Percentiles rank a stretch among this genome's conserved stretches.
These are phyloP conservation scores for Penicillium hordei DNA, from an alignment of 2,329 filamentous ascomycete species.

Conservation along the genomic window DNA sequence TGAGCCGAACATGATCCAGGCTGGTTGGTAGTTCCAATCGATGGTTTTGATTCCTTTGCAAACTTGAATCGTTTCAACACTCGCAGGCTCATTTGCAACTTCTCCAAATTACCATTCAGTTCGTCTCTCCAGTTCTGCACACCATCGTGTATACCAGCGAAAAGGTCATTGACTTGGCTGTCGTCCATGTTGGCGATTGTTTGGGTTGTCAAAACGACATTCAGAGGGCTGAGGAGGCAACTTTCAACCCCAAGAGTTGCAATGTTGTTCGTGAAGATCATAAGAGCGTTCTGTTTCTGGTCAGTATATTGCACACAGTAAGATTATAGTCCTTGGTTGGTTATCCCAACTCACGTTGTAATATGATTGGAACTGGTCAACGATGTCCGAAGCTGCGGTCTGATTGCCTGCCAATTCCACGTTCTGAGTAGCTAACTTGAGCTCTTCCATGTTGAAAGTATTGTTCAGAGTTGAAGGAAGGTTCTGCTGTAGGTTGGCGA, in stretches of 20 bases:
- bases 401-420: constrained; percentile 17
- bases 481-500: not conserved
- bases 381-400: constrained; percentile 39
- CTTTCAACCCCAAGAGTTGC: not conserved
- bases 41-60: not conserved
- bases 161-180: not conserved
- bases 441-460: not conserved
- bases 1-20: too few species aligned
- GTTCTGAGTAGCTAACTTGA: not conserved
- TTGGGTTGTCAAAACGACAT: not conserved
- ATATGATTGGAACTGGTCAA: constrained; percentile 27
- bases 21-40: too few species aligned
- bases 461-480: not conserved
- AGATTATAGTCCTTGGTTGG: too few species aligned
- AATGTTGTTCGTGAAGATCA: not conserved
- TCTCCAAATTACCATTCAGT: not conserved
- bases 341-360: constrained; percentile 21
- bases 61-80: not conserved
- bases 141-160: too few species aligned
- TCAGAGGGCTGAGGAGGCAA: constrained; percentile 1
- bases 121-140: not conserved
- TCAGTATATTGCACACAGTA: not conserved
- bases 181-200: not conserved
- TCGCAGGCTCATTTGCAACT: not conserved
- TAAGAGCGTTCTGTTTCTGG: not conserved